Evolutionary conservation across 257 asterid species (phyloP).

Genomic region (Solanum sparsipilum): DNA sequence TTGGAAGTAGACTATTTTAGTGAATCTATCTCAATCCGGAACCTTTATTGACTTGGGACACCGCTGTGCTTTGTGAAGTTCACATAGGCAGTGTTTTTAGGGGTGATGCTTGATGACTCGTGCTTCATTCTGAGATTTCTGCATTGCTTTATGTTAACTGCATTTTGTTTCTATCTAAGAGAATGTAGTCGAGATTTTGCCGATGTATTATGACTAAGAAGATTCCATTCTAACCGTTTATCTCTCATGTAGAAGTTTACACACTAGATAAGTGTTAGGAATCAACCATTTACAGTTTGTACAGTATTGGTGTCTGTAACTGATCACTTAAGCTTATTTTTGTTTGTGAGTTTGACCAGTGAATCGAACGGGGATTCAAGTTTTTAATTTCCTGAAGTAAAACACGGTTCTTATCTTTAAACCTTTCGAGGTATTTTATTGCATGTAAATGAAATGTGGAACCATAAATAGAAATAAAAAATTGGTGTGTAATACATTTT

Average conservation of each 20-base stretch:
- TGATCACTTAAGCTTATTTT: background rate
- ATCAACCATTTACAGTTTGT: background rate
- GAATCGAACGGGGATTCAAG: too few relatives aligned
- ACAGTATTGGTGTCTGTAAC: background rate
- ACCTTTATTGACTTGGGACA: background rate
- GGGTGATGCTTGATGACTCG: background rate
- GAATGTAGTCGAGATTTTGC: background rate
- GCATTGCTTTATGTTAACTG: background rate
- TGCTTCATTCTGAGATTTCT: background rate
- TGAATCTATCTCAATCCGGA: background rate
- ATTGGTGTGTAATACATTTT: background rate
- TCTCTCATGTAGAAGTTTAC: background rate
- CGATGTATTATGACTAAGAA: background rate
- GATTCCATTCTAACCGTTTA: background rate
- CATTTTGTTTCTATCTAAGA: background rate
- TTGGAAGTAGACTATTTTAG: background rate
- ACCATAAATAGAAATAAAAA: too few relatives aligned
- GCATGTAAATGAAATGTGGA: too few relatives aligned
- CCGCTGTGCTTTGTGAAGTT: background rate
- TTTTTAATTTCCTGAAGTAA: too few relatives aligned
- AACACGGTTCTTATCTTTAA: too few relatives aligned
- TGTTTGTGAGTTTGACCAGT: too few relatives aligned
- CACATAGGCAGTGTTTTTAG: background rate
- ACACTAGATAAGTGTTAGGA: background rate
- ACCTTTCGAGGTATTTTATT: too few relatives aligned